Evolutionary conservation across 2,329 filamentous ascomycete genomes (phyloP).

Genomic region (Neophaeococcomyces aloes): DNA sequence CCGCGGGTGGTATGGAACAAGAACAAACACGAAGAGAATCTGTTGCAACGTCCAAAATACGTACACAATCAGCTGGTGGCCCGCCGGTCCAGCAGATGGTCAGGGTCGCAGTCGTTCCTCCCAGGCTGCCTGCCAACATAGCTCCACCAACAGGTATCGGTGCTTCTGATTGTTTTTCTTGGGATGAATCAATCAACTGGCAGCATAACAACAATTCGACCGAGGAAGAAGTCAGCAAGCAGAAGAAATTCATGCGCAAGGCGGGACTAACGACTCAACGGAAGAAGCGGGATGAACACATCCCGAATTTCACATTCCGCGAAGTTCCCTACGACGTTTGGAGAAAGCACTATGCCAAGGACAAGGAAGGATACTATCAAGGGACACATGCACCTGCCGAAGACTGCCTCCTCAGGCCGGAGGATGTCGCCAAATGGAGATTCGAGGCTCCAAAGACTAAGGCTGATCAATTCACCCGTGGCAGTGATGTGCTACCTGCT

Average conservation of each 20-base stretch:
- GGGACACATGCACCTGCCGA: constrained; percentile 17
- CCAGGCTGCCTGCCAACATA: constrained; percentile 10
- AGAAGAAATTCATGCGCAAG: constrained; percentile 13
- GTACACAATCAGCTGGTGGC: constrained; percentile 12
- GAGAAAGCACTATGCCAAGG: constrained; percentile 20
- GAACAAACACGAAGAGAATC: constrained; percentile 10
- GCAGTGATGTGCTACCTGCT: constrained; percentile 14
- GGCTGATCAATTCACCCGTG: constrained; percentile 16
- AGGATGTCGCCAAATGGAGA: constrained; percentile 19
- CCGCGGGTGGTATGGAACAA: neutral
- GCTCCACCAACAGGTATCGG: constrained; percentile 15
- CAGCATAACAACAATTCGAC: constrained; percentile 10
- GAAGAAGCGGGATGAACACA: constrained; percentile 8
- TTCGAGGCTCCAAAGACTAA: constrained; percentile 13
- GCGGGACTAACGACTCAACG: constrained; percentile 13
- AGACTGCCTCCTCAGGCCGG: constrained; percentile 17
- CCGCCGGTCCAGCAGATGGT: constrained; percentile 13
- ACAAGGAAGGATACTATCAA: constrained; percentile 16
- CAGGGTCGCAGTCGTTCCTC: constrained; percentile 16
- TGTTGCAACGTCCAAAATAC: constrained; percentile 1
- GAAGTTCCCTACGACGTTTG: constrained; percentile 17
- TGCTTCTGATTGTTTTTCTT: constrained; percentile 9
- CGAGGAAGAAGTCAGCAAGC: constrained; percentile 7
- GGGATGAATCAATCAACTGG: constrained; percentile 14
- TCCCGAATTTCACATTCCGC: constrained; percentile 15